phyloP scores from a whole-genome alignment of 1,284 basidiomycete species.

The Puccinia polysora region DNA sequence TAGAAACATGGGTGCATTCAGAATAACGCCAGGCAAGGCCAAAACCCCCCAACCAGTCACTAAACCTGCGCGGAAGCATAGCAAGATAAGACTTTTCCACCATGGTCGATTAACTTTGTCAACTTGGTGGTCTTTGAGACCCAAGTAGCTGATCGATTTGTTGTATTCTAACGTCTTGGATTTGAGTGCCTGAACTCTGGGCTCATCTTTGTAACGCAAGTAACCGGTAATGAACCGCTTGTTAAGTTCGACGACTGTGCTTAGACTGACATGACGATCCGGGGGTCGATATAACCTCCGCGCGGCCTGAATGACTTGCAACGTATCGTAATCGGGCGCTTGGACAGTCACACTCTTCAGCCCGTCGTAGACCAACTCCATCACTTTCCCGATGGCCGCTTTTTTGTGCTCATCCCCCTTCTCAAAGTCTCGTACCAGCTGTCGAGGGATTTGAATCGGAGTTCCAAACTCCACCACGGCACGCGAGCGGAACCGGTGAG shows the following conservation, averaged over 20 bases:
- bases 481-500: slow-evolving; percentile 86
- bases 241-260: slow-evolving; percentile 95
- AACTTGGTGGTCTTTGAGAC: slow-evolving; percentile 98
- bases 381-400: slow-evolving; percentile 80
- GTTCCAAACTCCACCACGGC: slow-evolving; percentile 95
- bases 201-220: slow-evolving; percentile 86
- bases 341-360: slow-evolving; percentile 94
- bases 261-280: slow-evolving; percentile 85
- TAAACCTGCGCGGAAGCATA: slow-evolving; percentile 77
- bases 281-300: slow-evolving; percentile 90
- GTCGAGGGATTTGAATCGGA: slow-evolving; percentile 79
- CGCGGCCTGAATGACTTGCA: slow-evolving; percentile 91
- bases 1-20: slow-evolving; percentile 93
- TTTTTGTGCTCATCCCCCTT: slow-evolving; percentile 82
- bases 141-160: slow-evolving; percentile 79
- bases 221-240: slow-evolving; percentile 93
- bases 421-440: slow-evolving; percentile 83
- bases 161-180: slow-evolving; percentile 89
- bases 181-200: slow-evolving; percentile 75
- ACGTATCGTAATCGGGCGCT: slow-evolving; percentile 94
- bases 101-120: slow-evolving; percentile 63
- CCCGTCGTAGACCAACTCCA: slow-evolving; percentile 91
- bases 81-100: slow-evolving; percentile 80
- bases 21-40: slow-evolving; percentile 86
- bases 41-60: slow-evolving; percentile 78